Evolutionary conservation across 192 early-diverging fungal genomes (phyloP), one percentile per base, ranked within the genome.

Genomic region (Mortierella antarctica): DNA sequence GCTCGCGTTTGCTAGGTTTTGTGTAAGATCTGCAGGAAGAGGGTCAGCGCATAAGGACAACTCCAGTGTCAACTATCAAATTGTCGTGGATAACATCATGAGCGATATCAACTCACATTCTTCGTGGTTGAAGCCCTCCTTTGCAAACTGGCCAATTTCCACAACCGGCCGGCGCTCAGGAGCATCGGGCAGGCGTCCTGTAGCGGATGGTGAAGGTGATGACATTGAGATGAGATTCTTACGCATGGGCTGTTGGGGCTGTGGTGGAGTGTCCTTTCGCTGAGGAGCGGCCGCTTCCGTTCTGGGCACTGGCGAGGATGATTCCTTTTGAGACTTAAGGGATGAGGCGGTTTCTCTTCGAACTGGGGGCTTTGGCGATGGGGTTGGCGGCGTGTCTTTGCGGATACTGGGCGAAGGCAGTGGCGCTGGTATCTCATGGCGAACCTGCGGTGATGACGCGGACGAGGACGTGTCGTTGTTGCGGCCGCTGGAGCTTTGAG

Each of bases 51-150:
- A 31, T 3, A 31, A 31, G 31, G 31, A 31, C 31, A 31, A 31
- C 31, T 31, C 31, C 31, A 3, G 13, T 17, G 21, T 13, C 14
- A 14, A n/a, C 7, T 57, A 57, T 18, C 62, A 11, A 14, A 20
- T 12, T 8, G 41, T 21, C 15, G 15, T 41, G 31, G 17, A n/a
- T 44, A 44, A 39, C n/a, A 39, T 47, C 52, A 15, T 60, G 39
- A 18, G 14, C 17, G 44, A 7, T 13, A 40, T 9, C 12, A 39
- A 73, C 82, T 64, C 73, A 88, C 89, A 90, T 70, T 83, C 73
- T 55, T 90, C 89, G 17, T 83, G 78, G 61, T 82, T 87, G 55
- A 88, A 90, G 47, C 82, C 83, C 17, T 88, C 86, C 20, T 73
- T 83, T 5, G 83, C 80, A 81, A 90, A 90, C 64, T 83, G 77